phyloP scores from a whole-genome alignment of 2,329 filamentous ascomycete genomes.

The Paracorniculantispora psalliotae region DNA sequence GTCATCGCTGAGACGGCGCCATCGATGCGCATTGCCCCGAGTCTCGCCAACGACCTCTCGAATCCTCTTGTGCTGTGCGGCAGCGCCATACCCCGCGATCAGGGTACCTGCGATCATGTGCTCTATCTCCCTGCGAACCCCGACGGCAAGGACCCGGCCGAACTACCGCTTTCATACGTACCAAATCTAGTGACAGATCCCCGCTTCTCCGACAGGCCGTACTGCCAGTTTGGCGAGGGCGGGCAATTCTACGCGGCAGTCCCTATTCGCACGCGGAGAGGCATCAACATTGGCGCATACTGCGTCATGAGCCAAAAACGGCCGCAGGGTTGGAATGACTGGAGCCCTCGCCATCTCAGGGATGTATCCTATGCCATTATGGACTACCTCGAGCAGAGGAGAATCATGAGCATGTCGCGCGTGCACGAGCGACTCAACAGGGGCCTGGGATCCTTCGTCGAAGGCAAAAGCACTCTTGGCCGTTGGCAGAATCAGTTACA shows the following conservation, averaged over 20 bases:
- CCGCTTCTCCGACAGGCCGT: slow-evolving; percentile 21
- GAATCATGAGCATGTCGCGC: slow-evolving; percentile 20
- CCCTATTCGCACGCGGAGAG: slow-evolving; percentile 28
- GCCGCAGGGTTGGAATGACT: slow-evolving; percentile 17
- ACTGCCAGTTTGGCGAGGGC: slow-evolving; percentile 16
- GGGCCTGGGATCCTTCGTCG: slow-evolving; percentile 27
- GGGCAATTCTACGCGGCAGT: slow-evolving; percentile 31
- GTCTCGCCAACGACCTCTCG: slow-evolving; percentile 1
- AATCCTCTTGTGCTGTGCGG: slow-evolving; percentile 19
- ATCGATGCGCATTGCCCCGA: slow-evolving; percentile 26
- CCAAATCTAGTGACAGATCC: slow-evolving; percentile 25
- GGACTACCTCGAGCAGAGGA: slow-evolving; percentile 25
- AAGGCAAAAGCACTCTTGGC: slow-evolving; percentile 19
- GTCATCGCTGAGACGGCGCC: slow-evolving; percentile 43
- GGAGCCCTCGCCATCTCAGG: slow-evolving; percentile 20
- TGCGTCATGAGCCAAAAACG: slow-evolving; percentile 19
- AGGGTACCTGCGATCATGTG: slow-evolving; percentile 19
- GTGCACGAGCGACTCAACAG: slow-evolving; percentile 29
- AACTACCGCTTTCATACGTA: slow-evolving; percentile 26
- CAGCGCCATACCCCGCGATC: slow-evolving; percentile 19
- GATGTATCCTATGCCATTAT: slow-evolving; percentile 24
- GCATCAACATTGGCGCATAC: slow-evolving; percentile 32
- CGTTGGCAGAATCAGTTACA: not conserved
- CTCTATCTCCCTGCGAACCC: slow-evolving; percentile 5
- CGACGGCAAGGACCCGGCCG: not conserved